Percentiles rank a stretch among this genome's conserved stretches.
phyloP scores from a whole-genome alignment of 768 basidiomycete genomes.

The Pulveroboletus sp. region DNA sequence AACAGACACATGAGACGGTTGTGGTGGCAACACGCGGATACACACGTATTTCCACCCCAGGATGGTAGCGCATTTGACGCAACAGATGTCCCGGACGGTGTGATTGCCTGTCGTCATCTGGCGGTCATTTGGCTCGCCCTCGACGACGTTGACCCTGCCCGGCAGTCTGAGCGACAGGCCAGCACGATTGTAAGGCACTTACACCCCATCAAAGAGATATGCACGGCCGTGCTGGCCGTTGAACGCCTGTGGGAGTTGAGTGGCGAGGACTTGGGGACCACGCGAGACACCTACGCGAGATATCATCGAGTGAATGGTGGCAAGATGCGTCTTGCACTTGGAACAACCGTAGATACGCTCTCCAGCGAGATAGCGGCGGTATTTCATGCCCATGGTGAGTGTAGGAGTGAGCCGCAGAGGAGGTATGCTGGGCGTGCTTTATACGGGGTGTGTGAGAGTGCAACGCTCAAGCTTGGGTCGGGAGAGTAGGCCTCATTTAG shows the following conservation, averaged over 20 bases:
- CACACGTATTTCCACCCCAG: conserved; percentile 98
- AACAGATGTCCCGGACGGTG: conserved; percentile 94
- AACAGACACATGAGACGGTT: conserved; percentile 2
- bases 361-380: conserved; percentile 81
- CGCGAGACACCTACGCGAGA: conserved; percentile 60
- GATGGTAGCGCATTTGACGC: conserved; percentile 80
- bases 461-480: conserved; percentile 22
- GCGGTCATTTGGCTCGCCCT: conserved; percentile 87
- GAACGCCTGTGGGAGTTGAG: conserved; percentile 67
- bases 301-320: conserved; percentile 89
- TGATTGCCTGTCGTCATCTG: conserved; percentile 98
- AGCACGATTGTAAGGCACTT: conserved; percentile 35
- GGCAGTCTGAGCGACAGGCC: conserved; percentile 7
- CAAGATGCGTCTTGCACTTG: conserved; percentile 84
- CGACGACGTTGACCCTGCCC: conserved; percentile 83
- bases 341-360: conserved; percentile 87
- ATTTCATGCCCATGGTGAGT: conserved; percentile 79
- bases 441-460: conserved; percentile 32
- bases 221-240: conserved; percentile 96
- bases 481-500: conserved; percentile 22
- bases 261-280: neutral
- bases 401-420: conserved; percentile 3
- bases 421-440: conserved; percentile 19
- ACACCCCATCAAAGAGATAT: conserved; percentile 94
- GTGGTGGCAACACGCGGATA: neutral